Conservation (phyloP, 148 eudicot species). For the Chenopodium berlandieri region DNA sequence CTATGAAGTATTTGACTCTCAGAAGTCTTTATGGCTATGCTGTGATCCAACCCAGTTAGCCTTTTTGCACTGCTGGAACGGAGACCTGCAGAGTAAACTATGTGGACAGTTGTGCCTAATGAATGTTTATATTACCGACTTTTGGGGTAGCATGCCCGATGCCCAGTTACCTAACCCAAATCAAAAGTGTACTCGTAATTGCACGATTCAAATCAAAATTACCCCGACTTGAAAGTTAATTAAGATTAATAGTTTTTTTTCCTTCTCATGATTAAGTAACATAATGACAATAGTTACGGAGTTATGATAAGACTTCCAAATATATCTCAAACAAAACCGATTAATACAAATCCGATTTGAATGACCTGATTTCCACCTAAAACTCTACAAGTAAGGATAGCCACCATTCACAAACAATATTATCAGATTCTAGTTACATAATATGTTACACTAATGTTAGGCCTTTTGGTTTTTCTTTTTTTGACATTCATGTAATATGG, state of each 20-base stretch:
- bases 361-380: not conserved
- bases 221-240: too few relatives aligned
- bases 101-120: not conserved
- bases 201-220: too few relatives aligned
- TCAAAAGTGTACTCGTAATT: too few relatives aligned
- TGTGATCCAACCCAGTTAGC: not conserved
- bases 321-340: not conserved
- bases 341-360: not conserved
- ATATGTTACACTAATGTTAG: not conserved
- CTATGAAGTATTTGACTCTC: not conserved
- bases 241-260: too few relatives aligned
- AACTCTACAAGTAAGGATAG: too few relatives aligned
- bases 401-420: not conserved
- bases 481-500: conserved; percentile 9
- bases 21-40: not conserved
- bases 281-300: too few relatives aligned
- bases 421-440: not conserved
- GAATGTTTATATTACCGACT: not conserved
- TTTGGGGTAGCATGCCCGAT: too few relatives aligned
- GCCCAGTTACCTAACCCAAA: too few relatives aligned
- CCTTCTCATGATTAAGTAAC: too few relatives aligned
- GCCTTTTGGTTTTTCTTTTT: not conserved
- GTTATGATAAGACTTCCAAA: too few relatives aligned
- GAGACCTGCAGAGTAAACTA: not conserved
- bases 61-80: not conserved